Conservation (phyloP, 2,329 filamentous ascomycete genomes). For the Lasiodiplodia sp. region DNA sequence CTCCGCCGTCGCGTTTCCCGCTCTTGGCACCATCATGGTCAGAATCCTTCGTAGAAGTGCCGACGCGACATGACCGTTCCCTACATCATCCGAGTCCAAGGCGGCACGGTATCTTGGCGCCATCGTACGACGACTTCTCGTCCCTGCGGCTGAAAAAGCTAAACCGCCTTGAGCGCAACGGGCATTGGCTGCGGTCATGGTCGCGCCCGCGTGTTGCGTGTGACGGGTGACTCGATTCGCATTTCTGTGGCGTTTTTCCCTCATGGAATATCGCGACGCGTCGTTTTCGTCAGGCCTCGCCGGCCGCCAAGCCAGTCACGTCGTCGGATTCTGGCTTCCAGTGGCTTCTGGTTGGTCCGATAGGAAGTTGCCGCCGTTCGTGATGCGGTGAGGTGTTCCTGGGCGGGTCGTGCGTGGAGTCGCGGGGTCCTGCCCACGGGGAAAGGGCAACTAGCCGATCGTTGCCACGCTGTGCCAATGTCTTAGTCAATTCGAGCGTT, state of each 20-base stretch:
- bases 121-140: slow-evolving; percentile 12
- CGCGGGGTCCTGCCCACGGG: slow-evolving; percentile 20
- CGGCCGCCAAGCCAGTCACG: not conserved
- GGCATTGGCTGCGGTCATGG: not conserved
- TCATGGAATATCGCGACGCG: not conserved
- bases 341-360: not conserved
- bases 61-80: slow-evolving; percentile 2
- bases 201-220: not conserved
- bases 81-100: not conserved
- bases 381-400: not conserved
- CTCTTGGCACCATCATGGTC: slow-evolving; percentile 14
- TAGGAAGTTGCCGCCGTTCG: slow-evolving; percentile 10
- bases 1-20: slow-evolving; percentile 7
- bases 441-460: slow-evolving; percentile 23
- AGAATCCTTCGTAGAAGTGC: not conserved
- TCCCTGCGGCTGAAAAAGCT: slow-evolving; percentile 11
- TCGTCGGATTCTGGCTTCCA: slow-evolving; percentile 18
- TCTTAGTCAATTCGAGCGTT: not conserved
- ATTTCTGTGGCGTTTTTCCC: slow-evolving; percentile 10
- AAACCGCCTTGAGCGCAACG: not conserved
- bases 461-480: slow-evolving; percentile 12
- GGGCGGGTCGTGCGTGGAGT: slow-evolving; percentile 10
- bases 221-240: slow-evolving; percentile 7
- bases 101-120: slow-evolving; percentile 20
- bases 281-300: not conserved